Conservation (phyloP, 164 flowering plant genomes). For the Aristolochia fimbriata region DNA sequence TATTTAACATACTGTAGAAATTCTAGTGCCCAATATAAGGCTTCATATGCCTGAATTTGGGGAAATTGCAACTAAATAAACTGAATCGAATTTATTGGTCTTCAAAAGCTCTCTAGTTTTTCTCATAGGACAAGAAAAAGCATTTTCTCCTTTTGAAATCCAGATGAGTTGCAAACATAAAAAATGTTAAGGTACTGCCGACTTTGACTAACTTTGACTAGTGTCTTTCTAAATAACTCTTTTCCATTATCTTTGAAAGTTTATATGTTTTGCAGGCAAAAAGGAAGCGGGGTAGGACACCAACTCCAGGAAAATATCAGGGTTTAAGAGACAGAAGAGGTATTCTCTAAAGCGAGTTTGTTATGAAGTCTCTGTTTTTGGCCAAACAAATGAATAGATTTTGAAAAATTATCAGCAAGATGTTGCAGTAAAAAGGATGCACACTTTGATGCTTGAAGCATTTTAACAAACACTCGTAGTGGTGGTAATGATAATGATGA, state of each 20-base stretch:
- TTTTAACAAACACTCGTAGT: not conserved
- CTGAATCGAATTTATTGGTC: not conserved
- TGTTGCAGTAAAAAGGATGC: not conserved
- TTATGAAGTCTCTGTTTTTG: not conserved
- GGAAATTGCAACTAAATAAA: not conserved
- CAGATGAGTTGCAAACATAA: not conserved
- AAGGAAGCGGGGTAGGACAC: conserved; percentile 56
- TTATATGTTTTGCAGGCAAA: conserved; percentile 38
- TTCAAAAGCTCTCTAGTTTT: not conserved
- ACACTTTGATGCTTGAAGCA: not conserved
- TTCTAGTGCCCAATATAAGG: not conserved
- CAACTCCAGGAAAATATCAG: conserved; percentile 54
- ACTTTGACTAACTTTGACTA: not conserved
- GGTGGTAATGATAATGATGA: not conserved
- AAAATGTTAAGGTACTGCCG: not conserved
- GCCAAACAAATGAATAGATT: not conserved
- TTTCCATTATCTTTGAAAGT: conserved; percentile 3
- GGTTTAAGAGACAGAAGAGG: conserved; percentile 41
- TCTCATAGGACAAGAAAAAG: not conserved
- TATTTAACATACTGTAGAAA: not conserved
- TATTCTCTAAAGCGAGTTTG: conserved; percentile 5
- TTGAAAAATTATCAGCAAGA: not conserved
- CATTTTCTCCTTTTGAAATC: not conserved
- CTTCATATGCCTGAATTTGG: not conserved
- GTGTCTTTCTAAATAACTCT: not conserved